These are phyloP conservation scores for Calocybe gangraenosa DNA, from an alignment of 768 basidiomycete species.

Conservation along the genomic window DNA sequence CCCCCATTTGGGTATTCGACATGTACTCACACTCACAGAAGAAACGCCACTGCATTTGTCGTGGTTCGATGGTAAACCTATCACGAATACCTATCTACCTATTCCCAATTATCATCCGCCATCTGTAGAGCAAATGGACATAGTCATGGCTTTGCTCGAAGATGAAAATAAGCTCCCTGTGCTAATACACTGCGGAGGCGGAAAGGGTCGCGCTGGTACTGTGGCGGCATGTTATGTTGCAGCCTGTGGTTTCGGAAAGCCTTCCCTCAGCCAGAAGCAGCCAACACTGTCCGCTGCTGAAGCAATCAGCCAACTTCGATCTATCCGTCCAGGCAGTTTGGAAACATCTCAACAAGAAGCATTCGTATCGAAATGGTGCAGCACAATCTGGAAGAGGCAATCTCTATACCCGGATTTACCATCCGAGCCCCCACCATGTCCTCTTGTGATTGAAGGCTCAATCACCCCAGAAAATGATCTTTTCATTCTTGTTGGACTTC, in stretches of 20 bases:
- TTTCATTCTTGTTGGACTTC: slow-evolving; percentile 55
- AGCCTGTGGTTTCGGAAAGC: slow-evolving; percentile 48
- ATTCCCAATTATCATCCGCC: slow-evolving; percentile 51
- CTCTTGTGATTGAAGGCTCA: slow-evolving; percentile 39
- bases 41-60: slow-evolving; percentile 43
- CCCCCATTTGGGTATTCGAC: slow-evolving; percentile 46
- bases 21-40: slow-evolving; percentile 55
- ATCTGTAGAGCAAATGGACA: slow-evolving; percentile 57
- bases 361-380: slow-evolving; percentile 56
- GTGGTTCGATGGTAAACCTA: slow-evolving; percentile 44
- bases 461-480: slow-evolving; percentile 35
- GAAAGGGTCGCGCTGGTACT: slow-evolving; percentile 60
- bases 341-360: slow-evolving; percentile 54
- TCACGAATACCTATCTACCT: slow-evolving; percentile 53
- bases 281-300: slow-evolving; percentile 46
- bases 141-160: slow-evolving; percentile 43
- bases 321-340: slow-evolving; percentile 51
- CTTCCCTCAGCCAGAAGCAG: slow-evolving; percentile 34
- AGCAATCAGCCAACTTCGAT: slow-evolving; percentile 43
- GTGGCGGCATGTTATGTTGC: slow-evolving; percentile 58
- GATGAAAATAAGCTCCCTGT: slow-evolving; percentile 44
- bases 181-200: slow-evolving; percentile 59
- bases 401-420: slow-evolving; percentile 45
- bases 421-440: slow-evolving; percentile 45
- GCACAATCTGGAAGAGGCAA: slow-evolving; percentile 54